Evolutionary conservation across 2,329 filamentous ascomycete genomes (phyloP).

Genomic region (Colletotrichum sp.): DNA sequence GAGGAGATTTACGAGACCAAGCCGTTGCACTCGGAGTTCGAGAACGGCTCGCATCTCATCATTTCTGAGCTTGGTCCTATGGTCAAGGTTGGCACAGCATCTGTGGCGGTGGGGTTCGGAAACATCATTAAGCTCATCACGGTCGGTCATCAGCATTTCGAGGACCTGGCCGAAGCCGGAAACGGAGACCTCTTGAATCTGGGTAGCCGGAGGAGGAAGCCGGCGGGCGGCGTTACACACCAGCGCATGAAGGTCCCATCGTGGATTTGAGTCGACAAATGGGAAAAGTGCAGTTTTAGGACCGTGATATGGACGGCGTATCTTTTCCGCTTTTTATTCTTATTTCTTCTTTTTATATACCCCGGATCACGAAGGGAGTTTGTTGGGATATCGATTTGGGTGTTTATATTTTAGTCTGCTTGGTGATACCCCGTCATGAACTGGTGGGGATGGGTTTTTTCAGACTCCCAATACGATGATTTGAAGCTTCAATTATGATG

Average conservation of each 20-base stretch:
- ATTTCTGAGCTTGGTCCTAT: constrained; percentile 72
- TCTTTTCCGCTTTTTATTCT: not conserved
- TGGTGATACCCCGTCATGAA: not conserved
- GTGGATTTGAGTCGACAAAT: not conserved
- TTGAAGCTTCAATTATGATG: not conserved
- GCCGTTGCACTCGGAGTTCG: constrained; percentile 46
- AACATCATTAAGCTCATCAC: constrained; percentile 76
- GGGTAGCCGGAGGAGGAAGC: constrained; percentile 43
- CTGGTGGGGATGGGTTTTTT: not conserved
- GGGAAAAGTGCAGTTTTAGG: not conserved
- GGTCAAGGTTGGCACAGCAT: constrained; percentile 64
- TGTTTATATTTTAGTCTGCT: not conserved
- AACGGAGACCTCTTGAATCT: constrained; percentile 38
- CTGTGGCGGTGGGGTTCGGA: constrained; percentile 73
- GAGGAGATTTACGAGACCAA: constrained; percentile 49
- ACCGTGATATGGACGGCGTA: not conserved
- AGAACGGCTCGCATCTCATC: constrained; percentile 60
- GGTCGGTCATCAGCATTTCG: constrained; percentile 69
- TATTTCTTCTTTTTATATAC: constrained; percentile 9
- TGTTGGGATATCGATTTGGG: not conserved
- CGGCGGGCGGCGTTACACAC: constrained; percentile 16
- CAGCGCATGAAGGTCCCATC: constrained; percentile 13
- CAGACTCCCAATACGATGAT: not conserved
- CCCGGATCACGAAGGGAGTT: constrained; percentile 17
- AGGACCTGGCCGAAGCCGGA: constrained; percentile 38